Base-by-base conservation (phyloP, 768 basidiomycete genomes). In the Punctularia strigosozonata region DNA sequence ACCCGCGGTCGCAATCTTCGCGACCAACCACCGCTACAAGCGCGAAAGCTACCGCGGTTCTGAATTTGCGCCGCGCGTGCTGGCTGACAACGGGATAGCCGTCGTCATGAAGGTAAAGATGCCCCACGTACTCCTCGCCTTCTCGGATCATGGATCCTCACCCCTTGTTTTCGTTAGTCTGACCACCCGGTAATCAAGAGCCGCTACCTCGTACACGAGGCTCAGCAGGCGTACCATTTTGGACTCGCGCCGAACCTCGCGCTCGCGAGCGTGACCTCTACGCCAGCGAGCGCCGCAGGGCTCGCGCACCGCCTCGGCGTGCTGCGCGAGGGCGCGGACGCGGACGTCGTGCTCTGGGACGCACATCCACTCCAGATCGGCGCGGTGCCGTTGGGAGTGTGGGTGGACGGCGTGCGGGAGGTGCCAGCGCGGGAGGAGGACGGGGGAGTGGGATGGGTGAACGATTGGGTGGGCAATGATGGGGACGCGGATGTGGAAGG, bases 381-480 rank as follows among this genome's bases (percentile, higher is more conserved):
- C 38, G 70, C 68, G 5, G 68, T 67, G 1, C 71, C 70, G 1
- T 57, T 54, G 30, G 71, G 70, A 50, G 69, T 85, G 20, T 92
- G 79, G 66, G 84, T 92, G 46, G 90, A 95, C 54, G 89, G 89
- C 2, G 76, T 88, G 41, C 53, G 75, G 3, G 88, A 92, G 49
- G 65, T 83, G 37, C 64, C 64, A 34, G 55, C 61, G n/a, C 66
- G 68, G 14, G 48, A 58, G 4, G 61, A 34, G 33, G 33, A 20
- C 19, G 33, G 7, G 33, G 8, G 8, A 10, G 36, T 54, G 32
- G 45, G 48, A 28, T n/a, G n/a, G n/a, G n/a, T n/a, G n/a, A n/a
- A n/a, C n/a, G n/a, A n/a, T n/a, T n/a, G n/a, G n/a, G 45, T 43
- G n/a, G 50, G 45, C 12, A 55, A 60, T 40, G 45, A 50, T 10